Evolutionary conservation across 768 basidiomycete species (phyloP).

Genomic region (Xerocomellus dryophilus): DNA sequence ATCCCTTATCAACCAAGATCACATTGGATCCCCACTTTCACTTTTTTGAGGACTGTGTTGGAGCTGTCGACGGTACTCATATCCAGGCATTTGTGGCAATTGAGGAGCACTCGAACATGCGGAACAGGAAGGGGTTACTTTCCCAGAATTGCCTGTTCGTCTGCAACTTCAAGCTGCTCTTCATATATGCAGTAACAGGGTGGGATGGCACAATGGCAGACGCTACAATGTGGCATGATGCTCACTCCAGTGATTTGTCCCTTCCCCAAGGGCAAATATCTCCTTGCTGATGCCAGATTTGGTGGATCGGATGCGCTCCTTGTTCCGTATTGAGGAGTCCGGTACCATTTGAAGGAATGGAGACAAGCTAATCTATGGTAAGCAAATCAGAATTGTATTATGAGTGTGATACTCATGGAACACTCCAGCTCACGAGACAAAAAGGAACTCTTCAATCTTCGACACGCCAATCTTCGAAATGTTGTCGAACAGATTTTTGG

Average conservation of each 20-base stretch:
- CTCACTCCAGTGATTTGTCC: background rate
- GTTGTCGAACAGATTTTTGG: too few relatives aligned
- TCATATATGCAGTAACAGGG: slow-evolving; percentile 12
- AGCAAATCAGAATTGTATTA: too few relatives aligned
- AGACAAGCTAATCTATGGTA: background rate
- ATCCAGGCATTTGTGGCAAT: background rate
- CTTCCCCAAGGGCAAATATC: background rate
- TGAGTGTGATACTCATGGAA: too few relatives aligned
- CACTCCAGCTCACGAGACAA: too few relatives aligned
- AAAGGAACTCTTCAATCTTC: too few relatives aligned
- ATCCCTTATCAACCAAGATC: background rate
- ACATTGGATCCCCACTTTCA: background rate
- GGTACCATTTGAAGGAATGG: slow-evolving; percentile 40
- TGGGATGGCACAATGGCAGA: slow-evolving; percentile 19
- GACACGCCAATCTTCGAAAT: too few relatives aligned
- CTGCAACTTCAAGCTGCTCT: slow-evolving; percentile 15
- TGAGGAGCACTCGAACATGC: slow-evolving; percentile 3
- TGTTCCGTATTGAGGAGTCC: slow-evolving; percentile 36
- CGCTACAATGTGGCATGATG: slow-evolving; percentile 8
- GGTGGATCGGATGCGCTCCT: slow-evolving; percentile 26
- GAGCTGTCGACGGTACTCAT: background rate
- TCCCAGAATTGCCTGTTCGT: slow-evolving; percentile 20
- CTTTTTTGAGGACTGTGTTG: slow-evolving; percentile 1
- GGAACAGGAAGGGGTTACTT: slow-evolving; percentile 13
- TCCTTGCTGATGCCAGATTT: slow-evolving; percentile 10